Evolutionary conservation across 139 green algal species (phyloP), one percentile per base, ranked within the genome.

Genomic region (Chlamydomonas incerta): DNA sequence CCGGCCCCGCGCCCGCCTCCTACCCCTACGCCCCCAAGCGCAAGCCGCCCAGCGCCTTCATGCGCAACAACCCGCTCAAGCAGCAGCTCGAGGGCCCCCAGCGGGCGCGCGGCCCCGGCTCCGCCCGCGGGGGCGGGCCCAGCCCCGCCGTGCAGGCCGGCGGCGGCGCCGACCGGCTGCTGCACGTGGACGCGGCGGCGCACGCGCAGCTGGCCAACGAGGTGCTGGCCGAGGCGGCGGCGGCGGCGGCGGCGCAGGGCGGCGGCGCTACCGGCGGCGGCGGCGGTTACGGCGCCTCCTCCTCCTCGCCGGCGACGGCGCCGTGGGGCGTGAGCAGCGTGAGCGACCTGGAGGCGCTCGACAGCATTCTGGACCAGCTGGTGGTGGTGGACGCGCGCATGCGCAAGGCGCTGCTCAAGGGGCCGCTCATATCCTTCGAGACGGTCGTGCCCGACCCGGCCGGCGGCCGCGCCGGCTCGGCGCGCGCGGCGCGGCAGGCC

Each of bases 341-440:
- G 29, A 80, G 79, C 35, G 88, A 92, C 74, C 74, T 92, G 35
- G 88, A 92, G 65, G 84, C 84, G 18, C 81, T 92, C 20, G 88
- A 92, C 88, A 83, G 63, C 58, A 92, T 92, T 46, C 63, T 92
- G 28, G 88, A 92, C 47, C 82, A 88, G 68, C 55, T 91, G 26
- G 88, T 92, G 62, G 88, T 92, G 47, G 33, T 81, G 35, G 88
- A 92, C 68, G 29, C 50, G 26, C 68, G 72, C 67, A 92, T 92
- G 88, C 73, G 88, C 5, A 79, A 89, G 33, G 88, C 88, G 21
- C 68, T 92, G 60, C 84, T 92, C 15, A 72, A 80, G 11, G 88
- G 88, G 11, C 88, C 88, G 47, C 80, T 89, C 11, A 88, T 92
- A 3, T 90, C 84, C 5, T 92, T 92, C 37, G 88, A 92, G 50